phyloP scores from a whole-genome alignment of 768 basidiomycete species.

The Hypholoma sublateritium region DNA sequence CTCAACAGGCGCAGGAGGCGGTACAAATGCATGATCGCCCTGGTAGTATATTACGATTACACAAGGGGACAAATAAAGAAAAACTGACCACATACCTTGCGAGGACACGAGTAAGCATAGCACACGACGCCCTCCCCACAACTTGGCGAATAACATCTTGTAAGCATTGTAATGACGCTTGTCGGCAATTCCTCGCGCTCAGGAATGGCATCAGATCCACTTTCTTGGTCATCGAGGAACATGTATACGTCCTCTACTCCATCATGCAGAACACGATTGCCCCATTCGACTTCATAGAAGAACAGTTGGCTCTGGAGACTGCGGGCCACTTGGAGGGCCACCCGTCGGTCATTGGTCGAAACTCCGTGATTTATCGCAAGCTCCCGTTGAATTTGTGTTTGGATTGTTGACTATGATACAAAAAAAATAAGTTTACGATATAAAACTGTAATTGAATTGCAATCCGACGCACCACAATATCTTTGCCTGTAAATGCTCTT shows the following conservation, averaged over 20 bases:
- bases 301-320: conserved; percentile 91
- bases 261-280: conserved; percentile 79
- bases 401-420: conserved; percentile 72
- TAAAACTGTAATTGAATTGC: neutral
- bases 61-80: neutral
- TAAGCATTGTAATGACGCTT: conserved; percentile 86
- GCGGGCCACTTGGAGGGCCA: conserved; percentile 85
- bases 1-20: conserved; percentile 26
- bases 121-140: conserved; percentile 81
- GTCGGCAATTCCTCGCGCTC: conserved; percentile 78
- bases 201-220: conserved; percentile 54
- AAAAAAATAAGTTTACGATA: neutral
- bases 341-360: conserved; percentile 75
- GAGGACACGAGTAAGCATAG: conserved; percentile 82
- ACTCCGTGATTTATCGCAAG: conserved; percentile 74
- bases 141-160: conserved; percentile 86
- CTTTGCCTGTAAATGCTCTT: conserved; percentile 89
- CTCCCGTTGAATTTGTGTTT: conserved; percentile 83
- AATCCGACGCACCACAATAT: conserved; percentile 72
- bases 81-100: conserved; percentile 43
- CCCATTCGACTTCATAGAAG: conserved; percentile 98
- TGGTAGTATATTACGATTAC: neutral
- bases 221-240: conserved; percentile 85
- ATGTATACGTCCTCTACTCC: conserved; percentile 94
- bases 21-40: conserved; percentile 17